phyloP scores from a whole-genome alignment of 1,139 yeast genomes.

The Candida tunisiensis region DNA sequence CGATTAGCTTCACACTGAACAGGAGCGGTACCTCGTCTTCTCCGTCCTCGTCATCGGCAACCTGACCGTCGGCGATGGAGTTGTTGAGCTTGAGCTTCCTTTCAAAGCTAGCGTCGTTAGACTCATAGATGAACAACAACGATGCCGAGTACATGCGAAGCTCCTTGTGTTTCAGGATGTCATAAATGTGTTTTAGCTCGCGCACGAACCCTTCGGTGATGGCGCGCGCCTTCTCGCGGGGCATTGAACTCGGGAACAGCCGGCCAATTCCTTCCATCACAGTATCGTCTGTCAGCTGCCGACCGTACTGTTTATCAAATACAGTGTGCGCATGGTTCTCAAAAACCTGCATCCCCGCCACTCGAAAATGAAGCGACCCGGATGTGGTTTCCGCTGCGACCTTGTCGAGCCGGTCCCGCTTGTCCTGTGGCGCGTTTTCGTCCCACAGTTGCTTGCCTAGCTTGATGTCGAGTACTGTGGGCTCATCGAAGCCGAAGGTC shows the following conservation, averaged over 20 bases:
- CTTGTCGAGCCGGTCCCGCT: slow-evolving; percentile 36
- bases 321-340: slow-evolving; percentile 20
- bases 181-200: slow-evolving; percentile 47
- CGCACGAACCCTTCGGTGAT: slow-evolving; percentile 27
- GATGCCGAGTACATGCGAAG: slow-evolving; percentile 62
- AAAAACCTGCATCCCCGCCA: slow-evolving; percentile 75
- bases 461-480: slow-evolving; percentile 71
- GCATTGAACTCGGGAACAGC: slow-evolving; percentile 26
- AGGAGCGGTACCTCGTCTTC: slow-evolving; percentile 20
- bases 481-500: slow-evolving; percentile 40
- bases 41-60: slow-evolving; percentile 10
- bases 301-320: slow-evolving; percentile 58
- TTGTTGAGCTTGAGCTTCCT: slow-evolving; percentile 8
- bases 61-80: slow-evolving; percentile 11
- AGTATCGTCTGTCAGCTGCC: slow-evolving; percentile 30
- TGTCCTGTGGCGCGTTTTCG: slow-evolving; percentile 37
- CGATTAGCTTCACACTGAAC: slow-evolving; percentile 53
- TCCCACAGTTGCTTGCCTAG: slow-evolving; percentile 63
- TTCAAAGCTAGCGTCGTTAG: slow-evolving; percentile 27
- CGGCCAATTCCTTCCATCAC: slow-evolving; percentile 32
- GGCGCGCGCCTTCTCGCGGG: slow-evolving; percentile 7
- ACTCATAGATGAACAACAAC: slow-evolving; percentile 58
- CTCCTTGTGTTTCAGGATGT: slow-evolving; percentile 44
- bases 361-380: slow-evolving; percentile 54
- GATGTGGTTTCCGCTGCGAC: slow-evolving; percentile 67